Evolutionary conservation across 1,284 basidiomycete species (phyloP).

Genomic region (Prillingera fragicola): DNA sequence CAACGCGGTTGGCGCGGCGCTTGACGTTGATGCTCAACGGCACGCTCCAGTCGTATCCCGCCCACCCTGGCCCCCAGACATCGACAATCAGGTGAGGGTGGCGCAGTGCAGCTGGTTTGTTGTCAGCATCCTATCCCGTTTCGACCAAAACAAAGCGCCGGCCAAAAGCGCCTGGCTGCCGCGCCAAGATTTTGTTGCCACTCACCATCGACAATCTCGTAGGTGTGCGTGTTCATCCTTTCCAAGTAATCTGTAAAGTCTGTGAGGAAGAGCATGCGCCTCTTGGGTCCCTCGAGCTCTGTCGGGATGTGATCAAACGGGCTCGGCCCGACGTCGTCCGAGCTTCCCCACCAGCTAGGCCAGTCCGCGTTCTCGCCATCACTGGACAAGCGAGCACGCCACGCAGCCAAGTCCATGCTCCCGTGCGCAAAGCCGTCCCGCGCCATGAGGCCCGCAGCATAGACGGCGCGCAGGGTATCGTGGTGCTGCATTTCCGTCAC

Average conservation of each 20-base stretch:
- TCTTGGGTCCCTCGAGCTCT: conserved; percentile 13
- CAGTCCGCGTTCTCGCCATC: conserved; percentile 12
- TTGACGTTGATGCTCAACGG: conserved; percentile 41
- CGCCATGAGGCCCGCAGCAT: background rate
- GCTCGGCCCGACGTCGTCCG: conserved; percentile 36
- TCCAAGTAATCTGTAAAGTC: conserved; percentile 46
- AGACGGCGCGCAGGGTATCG: background rate
- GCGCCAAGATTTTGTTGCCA: background rate
- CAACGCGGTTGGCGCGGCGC: conserved; percentile 30
- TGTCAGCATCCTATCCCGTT: background rate
- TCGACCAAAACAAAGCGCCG: background rate
- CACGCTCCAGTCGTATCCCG: conserved; percentile 36
- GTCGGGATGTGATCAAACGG: conserved; percentile 39
- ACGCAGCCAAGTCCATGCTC: background rate
- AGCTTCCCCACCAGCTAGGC: conserved; percentile 42
- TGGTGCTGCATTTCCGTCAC: background rate
- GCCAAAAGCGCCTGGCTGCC: background rate
- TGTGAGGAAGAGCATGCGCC: conserved; percentile 45
- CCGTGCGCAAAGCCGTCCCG: background rate
- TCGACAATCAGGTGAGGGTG: conserved; percentile 41
- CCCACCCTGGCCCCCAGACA: conserved; percentile 48
- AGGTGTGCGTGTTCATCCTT: conserved; percentile 47
- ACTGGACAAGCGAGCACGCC: background rate
- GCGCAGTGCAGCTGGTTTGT: conserved; percentile 34
- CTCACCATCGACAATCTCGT: conserved; percentile 44